Percentiles rank a stretch among this genome's conserved stretches.
These are phyloP conservation scores for Ogataea hybrid DNA, from an alignment of 1,139 yeast species.

Conservation along the genomic window DNA sequence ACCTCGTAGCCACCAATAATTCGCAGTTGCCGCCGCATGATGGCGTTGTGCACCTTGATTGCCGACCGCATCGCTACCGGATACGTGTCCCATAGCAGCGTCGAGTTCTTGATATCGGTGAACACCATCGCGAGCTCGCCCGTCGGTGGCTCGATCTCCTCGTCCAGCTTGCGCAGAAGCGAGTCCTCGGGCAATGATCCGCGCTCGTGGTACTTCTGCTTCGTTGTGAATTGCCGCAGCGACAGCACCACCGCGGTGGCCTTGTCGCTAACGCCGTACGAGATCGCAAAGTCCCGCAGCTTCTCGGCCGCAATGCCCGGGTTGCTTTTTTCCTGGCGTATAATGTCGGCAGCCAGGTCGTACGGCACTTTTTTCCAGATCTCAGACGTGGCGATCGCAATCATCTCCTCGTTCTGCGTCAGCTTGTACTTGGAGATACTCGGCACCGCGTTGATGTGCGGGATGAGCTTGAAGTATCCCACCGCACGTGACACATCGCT, in stretches of 20 bases:
- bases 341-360: constrained; percentile 88
- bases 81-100: constrained; percentile 87
- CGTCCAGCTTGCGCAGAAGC: constrained; percentile 76
- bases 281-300: constrained; percentile 88
- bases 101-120: constrained; percentile 95
- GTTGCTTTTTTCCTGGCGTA: constrained; percentile 76
- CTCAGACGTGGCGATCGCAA: constrained; percentile 81
- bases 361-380: constrained; percentile 83
- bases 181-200: constrained; percentile 68
- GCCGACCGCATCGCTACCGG: constrained; percentile 97
- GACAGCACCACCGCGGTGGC: constrained; percentile 84
- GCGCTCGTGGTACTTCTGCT: constrained; percentile 50
- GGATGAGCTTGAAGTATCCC: constrained; percentile 83
- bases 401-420: constrained; percentile 73
- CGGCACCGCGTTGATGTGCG: constrained; percentile 90
- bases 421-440: constrained; percentile 62
- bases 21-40: constrained; percentile 91
- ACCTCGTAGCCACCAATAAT: constrained; percentile 97
- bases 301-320: constrained; percentile 94
- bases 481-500: constrained; percentile 86
- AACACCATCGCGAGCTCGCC: constrained; percentile 95
- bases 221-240: constrained; percentile 45
- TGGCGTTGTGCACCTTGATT: constrained; percentile 85
- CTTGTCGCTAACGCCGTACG: constrained; percentile 85
- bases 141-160: constrained; percentile 92